Percentiles rank a stretch among this genome's conserved stretches.
Evolutionary conservation across 345 rosid genomes (phyloP).

Genomic region (Citropsis articulata): DNA sequence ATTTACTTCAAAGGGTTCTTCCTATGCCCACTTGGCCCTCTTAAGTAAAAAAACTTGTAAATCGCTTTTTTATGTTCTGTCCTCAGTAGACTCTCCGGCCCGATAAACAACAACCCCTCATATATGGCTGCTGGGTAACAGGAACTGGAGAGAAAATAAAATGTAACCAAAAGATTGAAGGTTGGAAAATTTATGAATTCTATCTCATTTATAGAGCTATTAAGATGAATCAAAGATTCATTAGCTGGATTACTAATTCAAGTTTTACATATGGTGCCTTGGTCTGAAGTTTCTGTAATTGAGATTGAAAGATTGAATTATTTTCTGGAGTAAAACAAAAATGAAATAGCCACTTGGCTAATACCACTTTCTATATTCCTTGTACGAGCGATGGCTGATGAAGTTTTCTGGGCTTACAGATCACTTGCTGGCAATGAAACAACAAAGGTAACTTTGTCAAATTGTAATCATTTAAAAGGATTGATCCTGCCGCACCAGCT

Average conservation of each 20-base stretch:
- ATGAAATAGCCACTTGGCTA: not conserved
- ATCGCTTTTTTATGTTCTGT: not conserved
- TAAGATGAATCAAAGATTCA: too few relatives aligned
- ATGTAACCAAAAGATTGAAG: not conserved
- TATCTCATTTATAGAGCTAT: too few relatives aligned
- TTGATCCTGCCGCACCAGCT: slow-evolving; percentile 36
- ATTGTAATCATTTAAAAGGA: not conserved
- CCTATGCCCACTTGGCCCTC: not conserved
- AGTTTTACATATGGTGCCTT: too few relatives aligned
- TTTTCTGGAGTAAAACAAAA: not conserved
- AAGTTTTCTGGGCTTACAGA: not conserved
- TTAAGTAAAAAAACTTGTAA: too few relatives aligned
- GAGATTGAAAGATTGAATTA: not conserved
- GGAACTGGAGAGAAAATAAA: not conserved
- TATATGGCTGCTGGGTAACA: not conserved
- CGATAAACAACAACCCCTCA: not conserved
- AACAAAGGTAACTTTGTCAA: not conserved
- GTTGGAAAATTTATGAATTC: not conserved
- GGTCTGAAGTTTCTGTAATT: not conserved
- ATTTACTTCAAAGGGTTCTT: not conserved
- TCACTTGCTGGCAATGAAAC: slow-evolving; percentile 26
- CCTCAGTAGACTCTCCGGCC: not conserved
- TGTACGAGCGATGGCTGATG: slow-evolving; percentile 18
- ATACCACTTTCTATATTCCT: slow-evolving; percentile 29
- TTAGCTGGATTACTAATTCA: too few relatives aligned